These are phyloP conservation scores for Ceratobasidium sp. DNA, from an alignment of 1,284 basidiomycete genomes.

Conservation along the genomic window DNA sequence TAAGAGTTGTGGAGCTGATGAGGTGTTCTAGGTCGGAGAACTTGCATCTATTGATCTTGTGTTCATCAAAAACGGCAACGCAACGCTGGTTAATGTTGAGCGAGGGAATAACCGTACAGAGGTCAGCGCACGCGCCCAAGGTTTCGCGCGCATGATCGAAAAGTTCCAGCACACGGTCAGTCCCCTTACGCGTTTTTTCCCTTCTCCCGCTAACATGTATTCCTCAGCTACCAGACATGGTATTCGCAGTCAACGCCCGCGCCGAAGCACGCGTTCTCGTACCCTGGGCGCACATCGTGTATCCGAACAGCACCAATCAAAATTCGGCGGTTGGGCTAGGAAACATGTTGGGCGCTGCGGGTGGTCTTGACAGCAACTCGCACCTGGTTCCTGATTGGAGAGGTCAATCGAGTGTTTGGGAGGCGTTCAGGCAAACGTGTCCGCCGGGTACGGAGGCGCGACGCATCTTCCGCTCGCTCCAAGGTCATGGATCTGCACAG, in stretches of 20 bases:
- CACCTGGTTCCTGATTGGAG: conserved; percentile 85
- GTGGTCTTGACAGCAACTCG: conserved; percentile 46
- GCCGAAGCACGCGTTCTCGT: conserved; percentile 91
- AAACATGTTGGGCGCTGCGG: conserved; percentile 44
- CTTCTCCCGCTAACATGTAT: conserved; percentile 15
- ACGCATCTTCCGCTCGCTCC: conserved; percentile 77
- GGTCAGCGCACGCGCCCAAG: conserved; percentile 76
- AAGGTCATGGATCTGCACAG: conserved; percentile 53
- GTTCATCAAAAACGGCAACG: conserved; percentile 69
- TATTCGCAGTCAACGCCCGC: conserved; percentile 89
- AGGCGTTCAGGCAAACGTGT: conserved; percentile 89
- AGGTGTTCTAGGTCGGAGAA: conserved; percentile 65
- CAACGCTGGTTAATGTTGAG: conserved; percentile 51
- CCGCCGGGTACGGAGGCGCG: conserved; percentile 79
- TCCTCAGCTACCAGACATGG: conserved; percentile 82
- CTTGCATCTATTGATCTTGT: conserved; percentile 86
- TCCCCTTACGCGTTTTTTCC: conserved; percentile 38
- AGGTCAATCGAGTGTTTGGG: conserved; percentile 86
- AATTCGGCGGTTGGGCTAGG: conserved; percentile 57
- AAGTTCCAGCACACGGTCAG: conserved; percentile 72
- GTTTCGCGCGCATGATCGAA: conserved; percentile 75
- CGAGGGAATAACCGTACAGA: conserved; percentile 63
- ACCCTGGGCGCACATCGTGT: conserved; percentile 79
- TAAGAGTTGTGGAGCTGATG: conserved; percentile 44
- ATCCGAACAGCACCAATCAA: conserved; percentile 70